These are phyloP conservation scores for Aphanomyces stellatus DNA, from an alignment of 352 stramenopile species.

Conservation along the genomic window DNA sequence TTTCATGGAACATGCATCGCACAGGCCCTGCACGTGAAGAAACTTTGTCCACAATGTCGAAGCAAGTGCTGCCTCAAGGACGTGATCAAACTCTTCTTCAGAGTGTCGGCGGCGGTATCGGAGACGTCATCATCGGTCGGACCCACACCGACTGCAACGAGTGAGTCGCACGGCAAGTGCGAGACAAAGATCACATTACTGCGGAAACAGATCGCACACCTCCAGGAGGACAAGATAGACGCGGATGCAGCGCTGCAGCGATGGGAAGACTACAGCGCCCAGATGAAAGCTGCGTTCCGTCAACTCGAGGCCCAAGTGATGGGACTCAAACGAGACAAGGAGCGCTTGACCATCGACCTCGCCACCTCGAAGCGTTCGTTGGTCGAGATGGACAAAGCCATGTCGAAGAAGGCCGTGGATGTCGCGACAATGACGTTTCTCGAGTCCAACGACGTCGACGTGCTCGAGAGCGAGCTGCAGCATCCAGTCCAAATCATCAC, in stretches of 20 bases:
- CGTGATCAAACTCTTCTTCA: background rate
- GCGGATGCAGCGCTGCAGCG: background rate
- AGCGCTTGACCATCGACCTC: background rate
- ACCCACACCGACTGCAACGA: background rate
- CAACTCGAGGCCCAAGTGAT: background rate
- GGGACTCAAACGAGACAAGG: background rate
- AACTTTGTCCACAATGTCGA: slow-evolving; percentile 1
- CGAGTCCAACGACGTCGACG: background rate
- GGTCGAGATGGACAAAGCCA: background rate
- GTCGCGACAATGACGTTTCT: background rate
- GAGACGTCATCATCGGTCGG: background rate
- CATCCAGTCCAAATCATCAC: background rate
- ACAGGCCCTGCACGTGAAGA: background rate
- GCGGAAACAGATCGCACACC: background rate
- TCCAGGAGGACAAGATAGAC: background rate
- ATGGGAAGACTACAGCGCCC: background rate
- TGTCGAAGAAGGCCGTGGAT: background rate
- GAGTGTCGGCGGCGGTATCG: background rate
- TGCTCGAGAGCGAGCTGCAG: background rate
- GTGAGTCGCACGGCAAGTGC: background rate
- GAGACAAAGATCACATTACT: background rate
- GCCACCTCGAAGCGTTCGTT: background rate
- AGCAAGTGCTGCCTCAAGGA: background rate
- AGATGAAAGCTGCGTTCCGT: background rate
- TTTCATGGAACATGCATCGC: slow-evolving; percentile 3